Base-by-base conservation (phyloP, 495 filamentous ascomycete species). In the Penicillium egyptiacum region DNA sequence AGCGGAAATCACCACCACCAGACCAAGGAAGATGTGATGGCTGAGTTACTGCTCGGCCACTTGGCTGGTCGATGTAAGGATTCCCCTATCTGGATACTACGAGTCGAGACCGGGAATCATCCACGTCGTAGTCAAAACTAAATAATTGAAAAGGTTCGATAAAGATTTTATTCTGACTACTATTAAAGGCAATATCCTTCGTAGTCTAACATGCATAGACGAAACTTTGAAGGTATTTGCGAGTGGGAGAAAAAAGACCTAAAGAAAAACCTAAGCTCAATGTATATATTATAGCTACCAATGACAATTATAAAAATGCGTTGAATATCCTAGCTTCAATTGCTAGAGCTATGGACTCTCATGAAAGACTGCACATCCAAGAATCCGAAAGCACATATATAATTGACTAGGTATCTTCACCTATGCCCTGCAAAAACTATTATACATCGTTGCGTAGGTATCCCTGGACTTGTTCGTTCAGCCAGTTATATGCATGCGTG, bases 1-100 rank as follows among this genome's bases (percentile, higher is more conserved):
- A 78, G 75, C 74, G 75, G 75, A 79, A 79, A 76, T 77, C 75
- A 79, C 77, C 63, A 77, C 75, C 75, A 76, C 74, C 77, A 75
- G 73, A 73, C 70, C 70, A 72, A 67, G 64, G 64, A 68, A 70
- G 62, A 66, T 57, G 28, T 8, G 41, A 45, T 59, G 51, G 41
- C 19, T 52, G 59, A 63, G 59, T 68, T 68, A 61, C 62, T 47
- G 50, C 65, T 68, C 59, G 60, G 41, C 62, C 65, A 65, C 62
- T 68, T 66, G 62, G 62, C 42, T 44, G 44, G 58, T 57, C 59
- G 64, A 64, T 59, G n/a, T 0, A 10, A 33, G 0, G 10, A 33
- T 4, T 0, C 14, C 11, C 2, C 30, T 4, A 33, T 33, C 3
- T 33, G n/a, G 4, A 9, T 9, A 14, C 5, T 9, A 43, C 25